Base-by-base conservation (phyloP, 2,329 filamentous ascomycete species). In the Canariomyces notabilis region DNA sequence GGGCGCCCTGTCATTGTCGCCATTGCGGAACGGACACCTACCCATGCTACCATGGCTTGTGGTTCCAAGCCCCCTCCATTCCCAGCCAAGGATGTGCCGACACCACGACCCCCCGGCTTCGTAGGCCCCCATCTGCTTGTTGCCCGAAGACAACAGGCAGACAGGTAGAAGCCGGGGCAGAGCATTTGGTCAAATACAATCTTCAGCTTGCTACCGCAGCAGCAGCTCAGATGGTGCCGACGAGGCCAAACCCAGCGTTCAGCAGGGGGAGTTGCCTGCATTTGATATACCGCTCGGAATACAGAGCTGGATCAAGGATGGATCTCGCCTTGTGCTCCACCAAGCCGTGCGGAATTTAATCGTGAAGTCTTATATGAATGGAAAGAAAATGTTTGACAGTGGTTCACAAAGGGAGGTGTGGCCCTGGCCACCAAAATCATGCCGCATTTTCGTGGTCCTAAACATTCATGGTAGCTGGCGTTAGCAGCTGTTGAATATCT, bases 311-410 rank as follows among this genome's bases (percentile, higher is more conserved):
- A 61, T 75, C 80, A 84, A 84, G 80, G 80, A 84, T 79, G 70
- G 71, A 64, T 80, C 80, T 83, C 79, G 77, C 80, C 80, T 84
- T 84, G 80, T 78, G 79, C 80, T 84, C 80, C 80, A 84, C 80
- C 80, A 79, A 75, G 79, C 79, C 79, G 77, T 80, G 80, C 80
- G 80, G 78, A 78, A 40, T 35, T 37, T 29, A 35, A 34, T 36
- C 43, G 46, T 6, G 39, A n/a, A n/a, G n/a, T n/a, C n/a, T 48
- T 42, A n/a, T 42, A 38, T 36, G 12, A 39, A 23, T 40, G 15
- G 23, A 33, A 18, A 50, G 39, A 31, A 37, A 23, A 49, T 38
- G 43, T n/a, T n/a, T n/a, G n/a, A n/a, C n/a, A n/a, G n/a, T n/a
- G n/a, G n/a, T n/a, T n/a, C n/a, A n/a, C n/a, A n/a, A n/a, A n/a